Evolutionary conservation across 2,329 filamentous ascomycete species (phyloP).

Genomic region (Phyllosticta capitalensis): DNA sequence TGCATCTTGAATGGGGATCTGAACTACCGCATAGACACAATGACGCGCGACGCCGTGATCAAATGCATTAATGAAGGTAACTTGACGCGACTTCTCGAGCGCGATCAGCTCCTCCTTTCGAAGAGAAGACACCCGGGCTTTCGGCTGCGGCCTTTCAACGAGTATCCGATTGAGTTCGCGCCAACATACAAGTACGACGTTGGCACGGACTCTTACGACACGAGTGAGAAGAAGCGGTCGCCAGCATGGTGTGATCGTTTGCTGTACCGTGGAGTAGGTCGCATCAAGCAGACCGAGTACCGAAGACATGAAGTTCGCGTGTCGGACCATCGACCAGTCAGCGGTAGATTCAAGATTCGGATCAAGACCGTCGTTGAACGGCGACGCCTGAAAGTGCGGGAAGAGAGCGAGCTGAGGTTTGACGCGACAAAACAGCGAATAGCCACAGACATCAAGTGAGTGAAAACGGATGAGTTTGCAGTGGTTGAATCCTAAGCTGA

Average conservation of each 20-base stretch:
- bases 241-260: conserved; percentile 96
- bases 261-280: conserved; percentile 71
- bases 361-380: conserved; percentile 71
- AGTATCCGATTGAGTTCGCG: conserved; percentile 80
- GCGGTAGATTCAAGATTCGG: conserved; percentile 69
- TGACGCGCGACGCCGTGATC: conserved; percentile 88
- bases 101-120: conserved; percentile 86
- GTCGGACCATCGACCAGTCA: conserved; percentile 90
- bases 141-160: conserved; percentile 79
- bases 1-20: conserved; percentile 92
- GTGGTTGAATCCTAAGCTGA: not conserved
- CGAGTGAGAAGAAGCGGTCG: conserved; percentile 84
- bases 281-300: conserved; percentile 83
- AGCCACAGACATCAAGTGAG: conserved; percentile 68
- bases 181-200: conserved; percentile 99
- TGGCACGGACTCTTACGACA: conserved; percentile 86
- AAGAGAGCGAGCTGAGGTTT: conserved; percentile 65
- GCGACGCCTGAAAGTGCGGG: conserved; percentile 57
- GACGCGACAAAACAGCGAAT: conserved; percentile 60
- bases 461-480: conserved; percentile 14
- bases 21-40: conserved; percentile 97
- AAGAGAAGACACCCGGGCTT: conserved; percentile 84
- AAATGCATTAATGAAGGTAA: conserved; percentile 75
- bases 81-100: conserved; percentile 74
- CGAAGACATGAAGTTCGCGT: conserved; percentile 78